phyloP scores from a whole-genome alignment of 2,329 filamentous ascomycete genomes.

The Sporothrix phasma region DNA sequence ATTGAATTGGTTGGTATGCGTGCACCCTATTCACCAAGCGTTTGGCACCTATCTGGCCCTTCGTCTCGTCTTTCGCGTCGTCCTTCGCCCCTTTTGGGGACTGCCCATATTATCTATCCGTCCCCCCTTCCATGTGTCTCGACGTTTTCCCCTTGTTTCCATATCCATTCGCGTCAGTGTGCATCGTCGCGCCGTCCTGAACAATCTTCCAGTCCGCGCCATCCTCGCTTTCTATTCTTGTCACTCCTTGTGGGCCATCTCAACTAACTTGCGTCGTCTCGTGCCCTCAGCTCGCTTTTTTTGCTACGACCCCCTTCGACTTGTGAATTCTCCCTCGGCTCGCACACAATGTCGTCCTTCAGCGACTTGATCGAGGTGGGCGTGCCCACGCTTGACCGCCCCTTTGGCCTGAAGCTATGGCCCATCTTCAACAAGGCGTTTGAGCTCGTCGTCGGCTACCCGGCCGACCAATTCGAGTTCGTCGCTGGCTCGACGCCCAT shows the following conservation, averaged over 20 bases:
- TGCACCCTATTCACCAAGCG: conserved; percentile 11
- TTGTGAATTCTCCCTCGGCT: background rate
- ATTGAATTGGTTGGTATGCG: conserved; percentile 12
- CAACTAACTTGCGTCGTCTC: conserved; percentile 12
- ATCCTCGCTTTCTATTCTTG: background rate
- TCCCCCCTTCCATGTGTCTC: conserved; percentile 4
- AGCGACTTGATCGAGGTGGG: conserved; percentile 35
- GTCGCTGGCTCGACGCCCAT: conserved; percentile 72
- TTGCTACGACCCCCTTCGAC: background rate
- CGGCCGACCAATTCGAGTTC: conserved; percentile 79
- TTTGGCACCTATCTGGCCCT: background rate
- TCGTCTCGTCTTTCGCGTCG: conserved; percentile 16
- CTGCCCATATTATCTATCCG: conserved; percentile 8
- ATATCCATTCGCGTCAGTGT: background rate
- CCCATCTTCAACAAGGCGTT: conserved; percentile 87
- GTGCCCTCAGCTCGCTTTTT: conserved; percentile 7
- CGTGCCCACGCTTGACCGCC: conserved; percentile 75
- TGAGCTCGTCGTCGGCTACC: conserved; percentile 66
- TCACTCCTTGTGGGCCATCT: background rate
- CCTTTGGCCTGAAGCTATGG: conserved; percentile 88
- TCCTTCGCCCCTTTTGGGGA: conserved; percentile 11
- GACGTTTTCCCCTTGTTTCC: background rate
- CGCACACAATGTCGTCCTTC: conserved; percentile 17
- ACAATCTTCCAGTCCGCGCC: no score
- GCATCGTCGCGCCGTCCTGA: background rate